Evolutionary conservation across 2,329 filamentous ascomycete species (phyloP).

Genomic region (Endothia cerciana): DNA sequence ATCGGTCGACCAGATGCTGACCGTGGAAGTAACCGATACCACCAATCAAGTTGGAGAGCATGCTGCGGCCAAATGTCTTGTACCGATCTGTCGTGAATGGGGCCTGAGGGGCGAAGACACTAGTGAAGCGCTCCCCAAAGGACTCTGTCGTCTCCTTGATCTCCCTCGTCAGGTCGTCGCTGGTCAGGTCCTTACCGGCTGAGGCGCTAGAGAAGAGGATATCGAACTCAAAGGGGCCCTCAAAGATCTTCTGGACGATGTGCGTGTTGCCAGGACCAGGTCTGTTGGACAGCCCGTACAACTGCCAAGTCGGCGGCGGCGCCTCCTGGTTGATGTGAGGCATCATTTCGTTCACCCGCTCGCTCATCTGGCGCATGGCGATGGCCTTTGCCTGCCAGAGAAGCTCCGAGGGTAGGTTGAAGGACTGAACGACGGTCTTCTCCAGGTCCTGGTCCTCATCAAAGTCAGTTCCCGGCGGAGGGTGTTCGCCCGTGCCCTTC

Average conservation of each 20-base stretch:
- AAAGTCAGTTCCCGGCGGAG: slow-evolving; percentile 66
- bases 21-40: slow-evolving; percentile 97
- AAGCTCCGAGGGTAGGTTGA: slow-evolving; percentile 66
- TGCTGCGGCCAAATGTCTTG: slow-evolving; percentile 78
- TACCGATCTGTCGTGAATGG: slow-evolving; percentile 79
- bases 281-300: slow-evolving; percentile 76
- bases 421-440: slow-evolving; percentile 74
- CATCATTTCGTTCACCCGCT: slow-evolving; percentile 53
- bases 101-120: slow-evolving; percentile 71
- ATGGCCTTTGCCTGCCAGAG: slow-evolving; percentile 81
- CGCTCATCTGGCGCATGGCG: slow-evolving; percentile 58
- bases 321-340: slow-evolving; percentile 47
- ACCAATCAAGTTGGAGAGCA: slow-evolving; percentile 92
- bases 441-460: slow-evolving; percentile 72
- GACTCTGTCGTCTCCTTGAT: slow-evolving; percentile 67
- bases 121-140: slow-evolving; percentile 76
- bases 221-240: slow-evolving; percentile 91
- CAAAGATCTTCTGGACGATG: slow-evolving; percentile 87
- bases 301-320: slow-evolving; percentile 80
- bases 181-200: slow-evolving; percentile 56
- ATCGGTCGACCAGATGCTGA: slow-evolving; percentile 84
- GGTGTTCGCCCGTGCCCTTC: slow-evolving; percentile 66
- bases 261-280: slow-evolving; percentile 80
- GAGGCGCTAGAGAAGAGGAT: slow-evolving; percentile 85
- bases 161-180: slow-evolving; percentile 69